These are phyloP conservation scores for Sechiopsis laciniata DNA, from an alignment of 306 rosid species.

Conservation along the genomic window DNA sequence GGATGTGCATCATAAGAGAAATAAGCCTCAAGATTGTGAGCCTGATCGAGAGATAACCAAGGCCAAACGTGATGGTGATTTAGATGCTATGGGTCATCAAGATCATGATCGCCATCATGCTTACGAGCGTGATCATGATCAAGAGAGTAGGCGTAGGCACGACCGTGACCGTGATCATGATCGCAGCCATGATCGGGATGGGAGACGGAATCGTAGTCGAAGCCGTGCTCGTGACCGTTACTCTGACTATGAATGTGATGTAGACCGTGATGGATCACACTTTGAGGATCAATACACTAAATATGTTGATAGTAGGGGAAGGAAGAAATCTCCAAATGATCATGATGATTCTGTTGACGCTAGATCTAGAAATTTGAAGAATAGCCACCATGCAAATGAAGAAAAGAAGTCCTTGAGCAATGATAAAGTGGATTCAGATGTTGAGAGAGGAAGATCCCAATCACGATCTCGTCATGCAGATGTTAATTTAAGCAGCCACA, in stretches of 20 bases:
- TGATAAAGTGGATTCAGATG: slow-evolving; percentile 65
- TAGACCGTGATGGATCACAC: slow-evolving; percentile 64
- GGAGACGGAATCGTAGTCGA: slow-evolving; percentile 47
- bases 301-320: slow-evolving; percentile 65
- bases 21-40: slow-evolving; percentile 58
- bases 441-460: slow-evolving; percentile 69
- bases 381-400: slow-evolving; percentile 46
- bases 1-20: slow-evolving; percentile 65
- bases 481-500: slow-evolving; percentile 43
- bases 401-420: slow-evolving; percentile 65
- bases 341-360: slow-evolving; percentile 59
- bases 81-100: slow-evolving; percentile 24
- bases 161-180: slow-evolving; percentile 28
- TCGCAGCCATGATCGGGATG: slow-evolving; percentile 27
- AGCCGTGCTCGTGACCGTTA: slow-evolving; percentile 51
- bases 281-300: slow-evolving; percentile 53
- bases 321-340: slow-evolving; percentile 74
- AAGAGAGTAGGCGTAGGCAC: slow-evolving; percentile 35
- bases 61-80: slow-evolving; percentile 34
- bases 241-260: slow-evolving; percentile 36
- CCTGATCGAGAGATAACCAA: slow-evolving; percentile 35
- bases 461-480: slow-evolving; percentile 58
- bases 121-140: slow-evolving; percentile 31
- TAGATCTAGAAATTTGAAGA: slow-evolving; percentile 58
- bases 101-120: slow-evolving; percentile 41